Evolutionary conservation across 345 rosid genomes (phyloP).

Genomic region (Hibiscus syriacus): DNA sequence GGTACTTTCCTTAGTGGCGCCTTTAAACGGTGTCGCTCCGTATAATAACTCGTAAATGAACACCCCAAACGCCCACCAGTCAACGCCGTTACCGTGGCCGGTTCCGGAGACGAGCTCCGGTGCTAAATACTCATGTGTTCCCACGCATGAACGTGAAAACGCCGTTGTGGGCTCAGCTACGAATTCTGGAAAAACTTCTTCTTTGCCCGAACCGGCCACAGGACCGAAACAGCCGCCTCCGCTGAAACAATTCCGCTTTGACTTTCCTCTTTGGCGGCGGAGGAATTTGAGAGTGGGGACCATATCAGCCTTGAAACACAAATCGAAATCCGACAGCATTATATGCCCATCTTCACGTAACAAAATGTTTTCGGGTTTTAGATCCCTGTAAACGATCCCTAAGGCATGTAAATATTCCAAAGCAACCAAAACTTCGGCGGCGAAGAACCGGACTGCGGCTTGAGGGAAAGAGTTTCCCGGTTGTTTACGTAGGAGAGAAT

Average conservation of each 20-base stretch:
- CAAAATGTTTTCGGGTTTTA: conserved; percentile 86
- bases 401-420: conserved; percentile 79
- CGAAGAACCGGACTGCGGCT: conserved; percentile 61
- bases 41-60: conserved; percentile 57
- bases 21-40: conserved; percentile 83
- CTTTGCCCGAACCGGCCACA: conserved; percentile 10
- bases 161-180: conserved; percentile 61
- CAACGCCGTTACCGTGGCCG: conserved; percentile 89
- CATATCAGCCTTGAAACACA: conserved; percentile 52
- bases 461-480: conserved; percentile 52
- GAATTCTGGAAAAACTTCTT: conserved; percentile 39
- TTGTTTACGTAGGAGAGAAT: conserved; percentile 68
- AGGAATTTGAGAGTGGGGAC: conserved; percentile 39
- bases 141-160: conserved; percentile 65
- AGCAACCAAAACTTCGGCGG: conserved; percentile 77
- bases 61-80: conserved; percentile 97
- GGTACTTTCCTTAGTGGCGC: conserved; percentile 61
- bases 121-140: conserved; percentile 88
- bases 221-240: conserved; percentile 23
- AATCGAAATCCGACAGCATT: conserved; percentile 82
- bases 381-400: conserved; percentile 78
- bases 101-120: conserved; percentile 77
- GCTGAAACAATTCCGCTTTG: conserved; percentile 18
- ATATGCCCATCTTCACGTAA: conserved; percentile 81
- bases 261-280: neutral